Evolutionary conservation across 805 yeast genomes (phyloP).

Genomic region (Metschnikowia drakensbergensis): DNA sequence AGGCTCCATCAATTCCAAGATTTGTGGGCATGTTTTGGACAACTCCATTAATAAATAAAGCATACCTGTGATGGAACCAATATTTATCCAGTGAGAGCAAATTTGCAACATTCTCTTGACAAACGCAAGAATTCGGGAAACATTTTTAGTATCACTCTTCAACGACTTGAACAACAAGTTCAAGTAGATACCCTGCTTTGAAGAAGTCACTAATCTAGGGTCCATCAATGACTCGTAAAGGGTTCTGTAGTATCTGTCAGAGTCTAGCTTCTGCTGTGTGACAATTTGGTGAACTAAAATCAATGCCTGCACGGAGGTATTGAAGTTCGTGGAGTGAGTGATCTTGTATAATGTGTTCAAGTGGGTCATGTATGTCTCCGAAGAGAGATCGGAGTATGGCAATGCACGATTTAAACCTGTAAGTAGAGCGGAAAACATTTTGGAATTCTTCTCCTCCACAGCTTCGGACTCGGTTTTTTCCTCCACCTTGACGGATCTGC

Average conservation of each 20-base stretch:
- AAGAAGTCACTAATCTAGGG: constrained; percentile 74
- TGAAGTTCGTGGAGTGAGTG: constrained; percentile 91
- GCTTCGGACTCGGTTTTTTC: constrained; percentile 63
- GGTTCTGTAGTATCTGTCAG: constrained; percentile 78
- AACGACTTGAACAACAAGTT: constrained; percentile 81
- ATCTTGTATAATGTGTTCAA: constrained; percentile 81
- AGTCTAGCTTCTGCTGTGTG: constrained; percentile 49
- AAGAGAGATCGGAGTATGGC: constrained; percentile 79
- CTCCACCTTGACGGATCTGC: constrained; percentile 61
- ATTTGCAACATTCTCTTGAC: constrained; percentile 86
- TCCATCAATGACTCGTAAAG: constrained; percentile 87
- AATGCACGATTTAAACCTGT: constrained; percentile 96
- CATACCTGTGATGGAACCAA: constrained; percentile 87
- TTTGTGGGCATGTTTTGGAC: constrained; percentile 58
- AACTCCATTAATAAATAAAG: constrained; percentile 68
- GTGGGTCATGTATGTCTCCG: constrained; percentile 68
- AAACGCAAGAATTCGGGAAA: constrained; percentile 76
- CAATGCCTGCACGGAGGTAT: constrained; percentile 90
- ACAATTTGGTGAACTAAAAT: constrained; percentile 80
- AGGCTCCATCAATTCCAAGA: constrained; percentile 58
- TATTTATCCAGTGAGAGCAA: constrained; percentile 78
- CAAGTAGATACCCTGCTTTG: constrained; percentile 89
- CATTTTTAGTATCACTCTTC: constrained; percentile 56
- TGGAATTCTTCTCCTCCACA: constrained; percentile 74
- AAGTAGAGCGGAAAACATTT: constrained; percentile 81